A percentile compares a stretch with the other conserved stretches of the same genome.
Conservation (phyloP, 148 eudicot species). For the Amaranthus palmeri region DNA sequence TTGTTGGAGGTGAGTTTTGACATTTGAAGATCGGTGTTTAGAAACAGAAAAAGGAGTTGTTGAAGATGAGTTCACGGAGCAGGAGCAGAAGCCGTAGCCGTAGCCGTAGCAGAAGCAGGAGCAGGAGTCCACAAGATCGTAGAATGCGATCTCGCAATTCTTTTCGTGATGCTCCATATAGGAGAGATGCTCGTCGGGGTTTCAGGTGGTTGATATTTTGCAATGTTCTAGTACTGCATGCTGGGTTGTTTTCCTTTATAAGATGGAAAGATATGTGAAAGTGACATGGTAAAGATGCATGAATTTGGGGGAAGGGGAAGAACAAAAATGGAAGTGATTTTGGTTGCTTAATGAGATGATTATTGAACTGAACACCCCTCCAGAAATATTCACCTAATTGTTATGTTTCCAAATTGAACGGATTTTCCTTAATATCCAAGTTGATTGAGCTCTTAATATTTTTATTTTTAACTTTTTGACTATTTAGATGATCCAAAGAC, state of each 20-base stretch:
- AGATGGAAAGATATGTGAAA: slow-evolving; percentile 6
- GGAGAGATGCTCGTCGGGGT: slow-evolving; percentile 81
- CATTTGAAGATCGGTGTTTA: slow-evolving; percentile 37
- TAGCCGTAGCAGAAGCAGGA: slow-evolving; percentile 71
- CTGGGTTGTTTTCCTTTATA: slow-evolving; percentile 17
- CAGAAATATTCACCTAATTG: not conserved
- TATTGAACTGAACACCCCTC: not conserved
- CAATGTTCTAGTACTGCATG: slow-evolving; percentile 12
- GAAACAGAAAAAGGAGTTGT: slow-evolving; percentile 33
- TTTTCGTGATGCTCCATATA: slow-evolving; percentile 90
- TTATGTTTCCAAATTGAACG: not conserved
- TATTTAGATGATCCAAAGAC: not conserved
- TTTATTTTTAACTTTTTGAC: not conserved
- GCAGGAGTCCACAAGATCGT: slow-evolving; percentile 88
- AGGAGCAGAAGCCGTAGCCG: slow-evolving; percentile 40
- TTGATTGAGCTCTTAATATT: not conserved
- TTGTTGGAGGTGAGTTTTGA: slow-evolving; percentile 53
- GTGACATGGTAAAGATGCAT: not conserved
- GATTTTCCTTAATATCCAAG: not conserved
- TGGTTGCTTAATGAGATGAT: not conserved
- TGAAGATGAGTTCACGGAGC: slow-evolving; percentile 73
- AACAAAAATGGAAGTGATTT: not conserved
- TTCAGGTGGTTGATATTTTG: slow-evolving; percentile 76
- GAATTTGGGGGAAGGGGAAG: not conserved
- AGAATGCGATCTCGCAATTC: slow-evolving; percentile 80